A percentile compares a stretch with the other conserved stretches of the same genome.
Conservation (phyloP, 2,329 filamentous ascomycete genomes). For the Fusarium chaquense region DNA sequence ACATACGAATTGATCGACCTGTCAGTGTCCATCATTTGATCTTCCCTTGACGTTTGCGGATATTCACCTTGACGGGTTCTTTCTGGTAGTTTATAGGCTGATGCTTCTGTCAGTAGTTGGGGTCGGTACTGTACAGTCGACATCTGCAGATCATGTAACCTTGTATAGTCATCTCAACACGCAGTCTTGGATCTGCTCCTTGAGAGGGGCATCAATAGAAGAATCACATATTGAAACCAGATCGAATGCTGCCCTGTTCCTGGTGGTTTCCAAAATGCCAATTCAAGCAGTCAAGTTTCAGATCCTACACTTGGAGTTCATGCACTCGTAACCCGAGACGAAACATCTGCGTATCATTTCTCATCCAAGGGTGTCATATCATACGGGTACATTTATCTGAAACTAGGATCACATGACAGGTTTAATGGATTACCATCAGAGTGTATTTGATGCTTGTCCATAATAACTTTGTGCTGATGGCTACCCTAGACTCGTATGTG, state of each 20-base stretch:
- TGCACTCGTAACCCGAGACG: slow-evolving; percentile 17
- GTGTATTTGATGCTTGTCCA: background rate
- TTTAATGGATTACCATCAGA: background rate
- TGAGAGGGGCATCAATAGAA: background rate
- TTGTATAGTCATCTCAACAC: slow-evolving; percentile 26
- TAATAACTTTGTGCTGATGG: too few relatives aligned
- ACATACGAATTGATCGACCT: slow-evolving; percentile 29
- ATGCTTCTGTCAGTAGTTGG: background rate
- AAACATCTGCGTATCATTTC: slow-evolving; percentile 22
- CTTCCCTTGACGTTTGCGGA: background rate
- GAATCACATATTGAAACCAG: background rate
- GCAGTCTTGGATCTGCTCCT: background rate
- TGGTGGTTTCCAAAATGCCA: background rate
- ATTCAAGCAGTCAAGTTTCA: slow-evolving; percentile 1
- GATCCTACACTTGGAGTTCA: slow-evolving; percentile 1
- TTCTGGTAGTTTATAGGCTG: background rate
- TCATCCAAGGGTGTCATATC: background rate
- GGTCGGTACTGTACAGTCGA: background rate
- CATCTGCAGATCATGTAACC: slow-evolving; percentile 12
- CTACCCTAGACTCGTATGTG: background rate
- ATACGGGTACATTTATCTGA: slow-evolving; percentile 13
- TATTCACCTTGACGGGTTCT: background rate
- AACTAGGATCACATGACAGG: slow-evolving; percentile 9
- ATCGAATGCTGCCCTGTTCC: background rate
- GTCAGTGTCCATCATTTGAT: background rate